These are phyloP conservation scores for Starmera amethionina DNA, from an alignment of 805 yeast species.

Conservation along the genomic window DNA sequence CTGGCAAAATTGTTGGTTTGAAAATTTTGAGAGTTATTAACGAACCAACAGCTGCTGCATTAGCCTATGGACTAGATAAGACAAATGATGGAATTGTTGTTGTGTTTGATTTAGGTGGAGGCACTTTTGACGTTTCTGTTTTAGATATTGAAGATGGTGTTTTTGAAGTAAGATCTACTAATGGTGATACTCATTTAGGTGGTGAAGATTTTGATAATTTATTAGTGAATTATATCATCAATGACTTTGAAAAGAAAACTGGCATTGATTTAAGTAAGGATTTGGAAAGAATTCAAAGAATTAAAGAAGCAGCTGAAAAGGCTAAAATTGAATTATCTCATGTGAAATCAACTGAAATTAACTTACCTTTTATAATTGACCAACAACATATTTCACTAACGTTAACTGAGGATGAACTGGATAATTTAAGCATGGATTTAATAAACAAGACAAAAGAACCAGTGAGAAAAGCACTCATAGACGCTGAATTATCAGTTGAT, in stretches of 20 bases:
- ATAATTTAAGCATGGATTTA: slow-evolving; percentile 53
- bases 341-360: slow-evolving; percentile 48
- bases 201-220: slow-evolving; percentile 75
- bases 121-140: slow-evolving; percentile 72
- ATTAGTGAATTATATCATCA: slow-evolving; percentile 41
- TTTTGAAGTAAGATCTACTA: slow-evolving; percentile 73
- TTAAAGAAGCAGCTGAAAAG: slow-evolving; percentile 68
- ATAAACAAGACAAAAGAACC: slow-evolving; percentile 64
- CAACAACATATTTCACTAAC: slow-evolving; percentile 50
- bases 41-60: slow-evolving; percentile 82
- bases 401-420: slow-evolving; percentile 60
- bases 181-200: slow-evolving; percentile 75
- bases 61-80: slow-evolving; percentile 66
- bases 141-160: slow-evolving; percentile 71
- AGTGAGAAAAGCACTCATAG: slow-evolving; percentile 63
- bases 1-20: slow-evolving; percentile 63
- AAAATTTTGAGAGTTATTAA: slow-evolving; percentile 66
- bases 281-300: slow-evolving; percentile 56
- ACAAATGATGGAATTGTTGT: slow-evolving; percentile 31
- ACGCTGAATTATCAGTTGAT: slow-evolving; percentile 54
- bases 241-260: slow-evolving; percentile 38
- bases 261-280: slow-evolving; percentile 45
- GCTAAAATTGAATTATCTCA: slow-evolving; percentile 70
- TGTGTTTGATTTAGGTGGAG: slow-evolving; percentile 70
- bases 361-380: slow-evolving; percentile 58